Evolutionary conservation across 2,329 filamentous ascomycete genomes (phyloP).

Genomic region (Graphium sp.): DNA sequence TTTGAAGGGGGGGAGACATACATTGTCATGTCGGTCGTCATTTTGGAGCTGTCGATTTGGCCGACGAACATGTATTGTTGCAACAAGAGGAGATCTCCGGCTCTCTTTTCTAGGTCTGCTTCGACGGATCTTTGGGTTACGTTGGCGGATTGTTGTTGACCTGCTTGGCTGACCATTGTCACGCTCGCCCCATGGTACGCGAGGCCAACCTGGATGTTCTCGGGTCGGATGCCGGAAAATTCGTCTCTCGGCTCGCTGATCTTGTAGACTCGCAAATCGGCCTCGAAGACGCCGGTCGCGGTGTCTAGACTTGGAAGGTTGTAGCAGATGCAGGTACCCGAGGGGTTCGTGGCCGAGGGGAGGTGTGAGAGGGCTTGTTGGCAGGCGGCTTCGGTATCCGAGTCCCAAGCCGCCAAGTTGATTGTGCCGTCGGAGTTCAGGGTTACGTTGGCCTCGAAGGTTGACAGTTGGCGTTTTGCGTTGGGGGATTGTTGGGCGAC

Average conservation of each 20-base stretch:
- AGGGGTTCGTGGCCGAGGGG: constrained; percentile 48
- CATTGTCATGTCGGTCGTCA: constrained; percentile 40
- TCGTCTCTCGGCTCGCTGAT: constrained; percentile 39
- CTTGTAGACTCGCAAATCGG: constrained; percentile 60
- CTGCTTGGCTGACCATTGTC: constrained; percentile 18
- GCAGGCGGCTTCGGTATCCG: constrained; percentile 41
- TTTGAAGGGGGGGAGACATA: constrained; percentile 20
- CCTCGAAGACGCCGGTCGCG: constrained; percentile 53
- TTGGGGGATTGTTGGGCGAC: background rate
- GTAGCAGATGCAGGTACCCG: constrained; percentile 68
- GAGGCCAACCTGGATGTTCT: constrained; percentile 37
- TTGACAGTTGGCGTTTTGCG: background rate
- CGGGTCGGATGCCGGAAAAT: constrained; percentile 31
- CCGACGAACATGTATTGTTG: constrained; percentile 55
- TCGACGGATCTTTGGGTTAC: constrained; percentile 8
- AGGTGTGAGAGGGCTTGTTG: constrained; percentile 34
- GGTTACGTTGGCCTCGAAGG: constrained; percentile 9
- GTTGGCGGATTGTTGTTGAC: constrained; percentile 6
- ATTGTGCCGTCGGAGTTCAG: constrained; percentile 24
- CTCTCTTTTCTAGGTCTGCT: constrained; percentile 1
- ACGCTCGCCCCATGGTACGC: constrained; percentile 37
- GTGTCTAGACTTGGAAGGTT: constrained; percentile 59
- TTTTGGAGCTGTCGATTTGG: constrained; percentile 40
- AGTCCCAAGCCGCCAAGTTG: constrained; percentile 40
- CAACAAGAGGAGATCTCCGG: constrained; percentile 18